Base-by-base conservation (phyloP, 2,329 filamentous ascomycete genomes). In the Scedosporium apiospermum region DNA sequence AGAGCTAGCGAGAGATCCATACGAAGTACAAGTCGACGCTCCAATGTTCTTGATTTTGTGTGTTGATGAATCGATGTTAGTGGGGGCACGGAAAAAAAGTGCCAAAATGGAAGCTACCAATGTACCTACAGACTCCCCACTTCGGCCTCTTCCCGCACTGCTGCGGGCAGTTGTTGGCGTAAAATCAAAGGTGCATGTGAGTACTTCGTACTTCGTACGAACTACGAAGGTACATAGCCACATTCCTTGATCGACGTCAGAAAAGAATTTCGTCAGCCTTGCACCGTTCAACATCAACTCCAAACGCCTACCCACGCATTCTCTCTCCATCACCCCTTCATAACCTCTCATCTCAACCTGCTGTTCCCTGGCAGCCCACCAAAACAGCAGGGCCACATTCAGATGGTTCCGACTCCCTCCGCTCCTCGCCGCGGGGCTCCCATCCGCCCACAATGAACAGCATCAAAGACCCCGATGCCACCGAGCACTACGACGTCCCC, bases 401-500 rank as follows among this genome's bases (percentile, higher is more conserved):
- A 49, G 61, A 58, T 62, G 61, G 53, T 62, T 42, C 23, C 53
- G 3, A 14, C 60, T 10, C 34, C 34, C 7, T 18, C 57, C 21
- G 23, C 51, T 55, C 51, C 51, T 51, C 44, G 6, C 59, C 23
- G 44, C 26, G 59, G 59, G 21, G 18, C 41, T 44, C 58, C 58
- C 58, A 46, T 23, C 38, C n/a, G 58, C 58, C 59, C 49, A 44
- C 51, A 64, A 86, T 86, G 83, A 75, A 78, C 68, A 75, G 74
- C 68, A 76, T 78, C 58, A 79, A 80, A 66, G 75, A 73, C 65
- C 78, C 81, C 73, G 83, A 86, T 72, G 80, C 80, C 68, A 85
- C 83, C 61, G 80, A 83, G 64, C 83, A 86, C 75, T 85, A 85
- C 73, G 80, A 84, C 73, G 77, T 80, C 69, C 77, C 77, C 66